Evolutionary conservation across 164 flowering plant species (phyloP), one percentile per base, ranked within the genome.

Genomic region (Nymphaea thermarum): DNA sequence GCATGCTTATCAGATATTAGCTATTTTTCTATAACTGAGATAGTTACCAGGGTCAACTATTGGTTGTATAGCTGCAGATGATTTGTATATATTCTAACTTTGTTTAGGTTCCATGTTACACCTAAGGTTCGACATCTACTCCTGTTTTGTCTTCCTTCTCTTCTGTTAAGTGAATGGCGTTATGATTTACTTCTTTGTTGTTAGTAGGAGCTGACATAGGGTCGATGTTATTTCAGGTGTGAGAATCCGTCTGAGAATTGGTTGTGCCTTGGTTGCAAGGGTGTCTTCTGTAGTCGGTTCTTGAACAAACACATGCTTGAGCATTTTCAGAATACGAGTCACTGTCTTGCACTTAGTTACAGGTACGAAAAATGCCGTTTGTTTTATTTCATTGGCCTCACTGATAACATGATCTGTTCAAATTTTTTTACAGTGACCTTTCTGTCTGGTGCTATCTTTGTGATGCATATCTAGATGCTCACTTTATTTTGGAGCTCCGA

Each of bases 401-500:
- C 7, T n/a, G 16, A n/a, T 25, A 61, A 61, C n/a, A 11, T 3
- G 63, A 25, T 6, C 43, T 43, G 36, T 42, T 8, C 15, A 60
- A 17, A 42, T 61, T 41, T 67, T 45, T 65, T 69, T 69, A 43
- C 93, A 93, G 97, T 80, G 97, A 93, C 77, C 75, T 93, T 70
- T 93, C 97, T 11, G 93, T 89, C 64, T 93, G 98, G 98, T 93
- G 97, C 66, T 93, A 86, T 77, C 72, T 80, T 6, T 93, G 98
- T 43, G 87, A 90, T 69, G 83, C 96, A 25, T 93, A 93, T 77
- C 73, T 91, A 16, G 95, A 93, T 75, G 96, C 89, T 62, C 91
- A 85, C 71, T 83, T 82, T 71, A 89, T 91, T 44, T 60, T 16
- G 51, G 86, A 84, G 66, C 74, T 91, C 68, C 85, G 82, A 18